Evolutionary conservation across 306 rosid genomes (phyloP).

Genomic region (Sicyos edulis): DNA sequence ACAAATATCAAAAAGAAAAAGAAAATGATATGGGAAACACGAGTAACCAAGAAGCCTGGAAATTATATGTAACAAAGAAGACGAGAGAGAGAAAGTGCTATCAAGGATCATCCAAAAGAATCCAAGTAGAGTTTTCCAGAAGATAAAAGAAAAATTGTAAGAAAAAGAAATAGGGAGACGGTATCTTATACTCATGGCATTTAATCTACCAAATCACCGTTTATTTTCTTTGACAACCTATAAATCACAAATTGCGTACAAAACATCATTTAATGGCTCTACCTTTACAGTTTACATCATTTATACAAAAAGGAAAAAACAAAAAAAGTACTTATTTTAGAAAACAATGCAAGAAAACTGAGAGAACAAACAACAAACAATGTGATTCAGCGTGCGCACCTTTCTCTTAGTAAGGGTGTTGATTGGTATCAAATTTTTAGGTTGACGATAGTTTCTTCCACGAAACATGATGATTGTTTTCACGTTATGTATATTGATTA

Average conservation of each 20-base stretch:
- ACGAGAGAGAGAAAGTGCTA: background rate
- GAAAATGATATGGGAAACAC: background rate
- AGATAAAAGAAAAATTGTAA: background rate
- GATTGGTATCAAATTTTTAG: slow-evolving; percentile 86
- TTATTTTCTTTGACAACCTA: background rate
- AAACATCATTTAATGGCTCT: background rate
- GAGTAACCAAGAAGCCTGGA: background rate
- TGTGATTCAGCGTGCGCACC: slow-evolving; percentile 41
- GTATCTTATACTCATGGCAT: background rate
- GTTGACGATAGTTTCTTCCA: slow-evolving; percentile 95
- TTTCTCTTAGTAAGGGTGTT: slow-evolving; percentile 97
- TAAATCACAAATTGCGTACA: background rate
- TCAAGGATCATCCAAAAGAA: background rate
- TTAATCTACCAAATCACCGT: background rate
- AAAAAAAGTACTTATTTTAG: background rate
- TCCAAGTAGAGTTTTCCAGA: background rate
- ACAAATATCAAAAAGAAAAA: too few species aligned
- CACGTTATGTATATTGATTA: slow-evolving; percentile 68
- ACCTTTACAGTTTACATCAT: background rate
- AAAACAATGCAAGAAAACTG: background rate
- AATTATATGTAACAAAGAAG: background rate
- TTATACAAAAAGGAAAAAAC: background rate
- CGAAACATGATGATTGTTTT: slow-evolving; percentile 98
- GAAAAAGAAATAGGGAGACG: background rate
- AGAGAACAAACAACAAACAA: slow-evolving; percentile 13